Base-by-base conservation (phyloP, 1,284 basidiomycete species). In the Boletellus deceptivus region DNA sequence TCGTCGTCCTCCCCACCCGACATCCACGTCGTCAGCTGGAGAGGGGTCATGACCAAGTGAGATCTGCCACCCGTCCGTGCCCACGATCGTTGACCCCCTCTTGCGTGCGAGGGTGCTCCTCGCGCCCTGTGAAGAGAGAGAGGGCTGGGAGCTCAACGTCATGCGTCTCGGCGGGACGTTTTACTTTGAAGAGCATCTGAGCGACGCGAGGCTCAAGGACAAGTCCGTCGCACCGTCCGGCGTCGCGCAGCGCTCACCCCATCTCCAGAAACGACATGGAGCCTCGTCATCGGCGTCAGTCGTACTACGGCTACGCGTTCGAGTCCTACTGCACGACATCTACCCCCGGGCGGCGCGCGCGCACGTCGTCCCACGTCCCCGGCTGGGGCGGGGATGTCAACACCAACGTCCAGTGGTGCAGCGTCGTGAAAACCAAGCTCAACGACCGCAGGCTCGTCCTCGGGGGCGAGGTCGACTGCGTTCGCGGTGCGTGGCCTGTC, bases 361-460 rank as follows among this genome's bases (percentile, higher is more conserved):
- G 55, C 7, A 16, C 37, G 6, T 43, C 54, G 7, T 52, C 57
- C 11, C 25, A 44, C 35, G 44, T 75, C 3, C 61, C 66, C 7
- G 85, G 84, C 1, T 95, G 93, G 91, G 80, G 88, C 47, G 91
- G 89, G 0, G 85, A 91, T 55, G 91, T 98, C 9, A 84, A 98
- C 65, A 97, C 92, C 5, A 98, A 98, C 63, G 83, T 92, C 0
- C 95, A 98, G 67, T 98, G 94, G 94, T 98, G 95, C 65, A 88
- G 84, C 55, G 84, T 99, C 24, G 89, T 96, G 41, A 90, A 92
- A 65, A 93, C 93, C 3, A 92, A 91, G 53, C 79, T 98, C 5
- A 92, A 88, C 1, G 77, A 84, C 46, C 80, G 80, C 34, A 80
- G 93, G n/a, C 73, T 97, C 43, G 75, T 96, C 48, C 83, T 98